phyloP scores from a whole-genome alignment of 2,329 filamentous ascomycete species.

The Beauveria brongniartii region DNA sequence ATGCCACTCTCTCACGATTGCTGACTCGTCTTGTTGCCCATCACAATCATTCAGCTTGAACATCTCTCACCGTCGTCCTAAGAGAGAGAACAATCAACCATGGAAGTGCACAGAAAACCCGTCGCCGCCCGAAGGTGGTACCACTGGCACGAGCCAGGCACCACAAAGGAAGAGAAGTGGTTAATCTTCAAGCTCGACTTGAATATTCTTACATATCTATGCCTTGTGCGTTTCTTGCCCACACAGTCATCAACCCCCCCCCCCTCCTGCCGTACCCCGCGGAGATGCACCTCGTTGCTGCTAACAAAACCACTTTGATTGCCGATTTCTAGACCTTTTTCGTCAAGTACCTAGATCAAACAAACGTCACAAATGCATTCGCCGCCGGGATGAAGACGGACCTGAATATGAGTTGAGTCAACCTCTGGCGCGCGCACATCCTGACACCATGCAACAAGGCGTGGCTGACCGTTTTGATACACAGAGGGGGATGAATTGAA shows the following conservation, averaged over 20 bases:
- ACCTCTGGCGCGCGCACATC: neutral
- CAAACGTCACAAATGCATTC: neutral
- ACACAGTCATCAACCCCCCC: too few species aligned
- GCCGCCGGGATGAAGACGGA: neutral
- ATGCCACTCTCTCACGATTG: neutral
- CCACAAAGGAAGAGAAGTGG: conserved; percentile 31
- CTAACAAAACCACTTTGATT: neutral
- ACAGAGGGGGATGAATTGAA: conserved; percentile 19
- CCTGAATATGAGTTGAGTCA: neutral
- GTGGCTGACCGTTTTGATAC: neutral
- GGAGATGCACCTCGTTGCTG: neutral
- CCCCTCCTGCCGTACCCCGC: too few species aligned
- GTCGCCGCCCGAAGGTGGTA: conserved; percentile 20
- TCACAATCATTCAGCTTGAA: neutral
- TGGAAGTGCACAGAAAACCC: neutral
- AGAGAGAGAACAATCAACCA: neutral
- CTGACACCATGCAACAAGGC: neutral
- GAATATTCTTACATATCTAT: conserved; percentile 33
- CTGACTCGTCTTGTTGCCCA: too few species aligned
- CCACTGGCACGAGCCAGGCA: conserved; percentile 35
- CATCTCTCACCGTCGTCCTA: neutral
- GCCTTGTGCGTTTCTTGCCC: conserved; percentile 20
- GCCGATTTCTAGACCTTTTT: neutral
- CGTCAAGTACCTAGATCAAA: neutral
- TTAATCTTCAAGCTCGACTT: conserved; percentile 42